Percentiles rank a stretch among this genome's conserved stretches.
phyloP scores from a whole-genome alignment of 148 eudicot species.

The Polygonum aviculare region DNA sequence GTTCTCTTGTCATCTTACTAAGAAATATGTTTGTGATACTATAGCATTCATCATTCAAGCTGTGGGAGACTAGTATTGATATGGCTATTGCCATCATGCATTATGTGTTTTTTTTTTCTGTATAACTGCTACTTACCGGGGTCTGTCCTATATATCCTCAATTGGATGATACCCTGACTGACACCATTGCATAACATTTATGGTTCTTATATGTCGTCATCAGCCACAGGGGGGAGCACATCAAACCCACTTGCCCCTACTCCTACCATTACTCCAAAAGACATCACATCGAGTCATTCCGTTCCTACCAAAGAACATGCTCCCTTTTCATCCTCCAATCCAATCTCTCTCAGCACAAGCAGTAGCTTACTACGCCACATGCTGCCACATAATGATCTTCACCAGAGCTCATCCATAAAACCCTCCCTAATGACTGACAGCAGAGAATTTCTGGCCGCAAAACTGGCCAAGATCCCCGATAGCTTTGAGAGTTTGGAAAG shows the following conservation, averaged over 20 bases:
- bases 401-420: not conserved
- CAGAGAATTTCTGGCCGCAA: constrained; percentile 6
- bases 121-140: not conserved
- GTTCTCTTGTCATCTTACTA: not conserved
- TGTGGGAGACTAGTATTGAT: not conserved
- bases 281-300: constrained; percentile 19
- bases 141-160: not conserved
- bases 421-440: not conserved
- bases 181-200: constrained; percentile 1
- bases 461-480: constrained; percentile 29
- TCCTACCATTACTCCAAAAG: constrained; percentile 23
- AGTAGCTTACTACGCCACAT: constrained; percentile 19
- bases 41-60: not conserved
- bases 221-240: constrained; percentile 31
- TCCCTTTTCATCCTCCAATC: constrained; percentile 13
- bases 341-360: constrained; percentile 20
- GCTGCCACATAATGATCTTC: constrained; percentile 19
- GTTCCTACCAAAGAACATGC: constrained; percentile 19
- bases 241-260: constrained; percentile 21
- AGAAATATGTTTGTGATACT: not conserved
- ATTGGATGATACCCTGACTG: not conserved
- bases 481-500: constrained; percentile 62
- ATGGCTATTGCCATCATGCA: not conserved
- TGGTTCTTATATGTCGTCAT: not conserved
- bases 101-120: not conserved